Percentiles rank a stretch among this genome's conserved stretches.
These are phyloP conservation scores for Noccaea bulbosa DNA, from an alignment of 345 rosid species.

Conservation along the genomic window DNA sequence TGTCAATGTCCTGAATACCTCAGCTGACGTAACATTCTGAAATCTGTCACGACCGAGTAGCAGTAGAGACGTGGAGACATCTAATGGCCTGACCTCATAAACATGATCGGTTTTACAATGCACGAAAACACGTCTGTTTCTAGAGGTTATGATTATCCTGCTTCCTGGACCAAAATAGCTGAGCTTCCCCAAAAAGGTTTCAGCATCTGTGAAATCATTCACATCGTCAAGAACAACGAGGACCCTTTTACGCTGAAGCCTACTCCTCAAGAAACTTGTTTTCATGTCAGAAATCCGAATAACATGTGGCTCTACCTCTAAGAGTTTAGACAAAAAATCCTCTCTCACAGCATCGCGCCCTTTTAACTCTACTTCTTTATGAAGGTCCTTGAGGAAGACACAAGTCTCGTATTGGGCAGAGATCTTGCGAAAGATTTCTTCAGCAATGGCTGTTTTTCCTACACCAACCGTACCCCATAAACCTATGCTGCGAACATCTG, in stretches of 20 bases:
- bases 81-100: constrained; percentile 42
- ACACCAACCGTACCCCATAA: constrained; percentile 55
- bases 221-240: constrained; percentile 45
- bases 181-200: constrained; percentile 14
- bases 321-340: constrained; percentile 11
- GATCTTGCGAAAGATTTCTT: constrained; percentile 41
- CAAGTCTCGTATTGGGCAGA: constrained; percentile 46
- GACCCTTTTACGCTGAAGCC: constrained; percentile 32
- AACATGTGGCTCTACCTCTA: constrained; percentile 25
- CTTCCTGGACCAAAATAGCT: constrained; percentile 41
- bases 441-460: constrained; percentile 60
- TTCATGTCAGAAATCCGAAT: neutral
- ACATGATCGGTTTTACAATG: constrained; percentile 30
- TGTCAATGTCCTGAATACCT: neutral
- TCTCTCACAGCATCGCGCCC: constrained; percentile 29
- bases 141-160: constrained; percentile 39
- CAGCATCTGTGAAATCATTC: constrained; percentile 30
- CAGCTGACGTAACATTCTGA: neutral
- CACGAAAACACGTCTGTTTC: constrained; percentile 30
- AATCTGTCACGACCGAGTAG: neutral
- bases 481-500: constrained; percentile 45
- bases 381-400: constrained; percentile 48
- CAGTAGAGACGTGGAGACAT: neutral
- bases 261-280: constrained; percentile 23
- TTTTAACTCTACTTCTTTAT: constrained; percentile 14